Percentiles rank a stretch among this genome's conserved stretches.
Evolutionary conservation across 495 filamentous ascomycete genomes (phyloP).

Genomic region (Penicillium waksmanii): DNA sequence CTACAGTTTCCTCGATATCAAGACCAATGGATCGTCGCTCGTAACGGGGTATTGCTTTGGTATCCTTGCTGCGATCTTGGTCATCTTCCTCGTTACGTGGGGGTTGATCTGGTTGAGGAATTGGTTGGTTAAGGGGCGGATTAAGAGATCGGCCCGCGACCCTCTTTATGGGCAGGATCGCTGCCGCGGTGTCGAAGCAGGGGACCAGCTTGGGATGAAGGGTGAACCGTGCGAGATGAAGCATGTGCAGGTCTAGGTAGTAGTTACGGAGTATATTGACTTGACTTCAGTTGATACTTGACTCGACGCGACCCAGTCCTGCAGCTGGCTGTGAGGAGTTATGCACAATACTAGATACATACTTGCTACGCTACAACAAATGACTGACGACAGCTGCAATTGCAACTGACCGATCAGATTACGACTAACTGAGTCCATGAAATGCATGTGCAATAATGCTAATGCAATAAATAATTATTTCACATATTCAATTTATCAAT

Average conservation of each 20-base stretch:
- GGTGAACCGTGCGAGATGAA: conserved; percentile 14
- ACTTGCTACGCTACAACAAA: too few relatives aligned
- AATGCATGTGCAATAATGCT: conserved; percentile 14
- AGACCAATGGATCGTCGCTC: conserved; percentile 44
- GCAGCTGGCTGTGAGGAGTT: conserved; percentile 1
- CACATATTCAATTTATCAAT: not conserved
- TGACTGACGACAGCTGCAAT: not conserved
- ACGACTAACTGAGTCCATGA: conserved; percentile 8
- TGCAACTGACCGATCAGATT: not conserved
- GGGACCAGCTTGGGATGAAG: not conserved
- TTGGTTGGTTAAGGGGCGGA: conserved; percentile 38
- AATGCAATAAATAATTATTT: conserved; percentile 2
- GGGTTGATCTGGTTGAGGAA: conserved; percentile 55
- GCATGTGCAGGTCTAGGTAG: conserved; percentile 11
- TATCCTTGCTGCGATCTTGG: conserved; percentile 63
- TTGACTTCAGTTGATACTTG: too few relatives aligned
- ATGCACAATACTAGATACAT: not conserved
- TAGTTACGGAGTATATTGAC: not conserved
- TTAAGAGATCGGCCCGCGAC: conserved; percentile 36
- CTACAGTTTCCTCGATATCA: conserved; percentile 72
- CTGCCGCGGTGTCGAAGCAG: not conserved
- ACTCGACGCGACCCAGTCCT: not conserved
- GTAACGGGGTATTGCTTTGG: conserved; percentile 56
- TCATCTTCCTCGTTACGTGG: conserved; percentile 65
- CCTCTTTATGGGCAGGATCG: conserved; percentile 5